Base-by-base conservation (phyloP, 2,329 filamentous ascomycete species). In the Aureobasidium namibiae region DNA sequence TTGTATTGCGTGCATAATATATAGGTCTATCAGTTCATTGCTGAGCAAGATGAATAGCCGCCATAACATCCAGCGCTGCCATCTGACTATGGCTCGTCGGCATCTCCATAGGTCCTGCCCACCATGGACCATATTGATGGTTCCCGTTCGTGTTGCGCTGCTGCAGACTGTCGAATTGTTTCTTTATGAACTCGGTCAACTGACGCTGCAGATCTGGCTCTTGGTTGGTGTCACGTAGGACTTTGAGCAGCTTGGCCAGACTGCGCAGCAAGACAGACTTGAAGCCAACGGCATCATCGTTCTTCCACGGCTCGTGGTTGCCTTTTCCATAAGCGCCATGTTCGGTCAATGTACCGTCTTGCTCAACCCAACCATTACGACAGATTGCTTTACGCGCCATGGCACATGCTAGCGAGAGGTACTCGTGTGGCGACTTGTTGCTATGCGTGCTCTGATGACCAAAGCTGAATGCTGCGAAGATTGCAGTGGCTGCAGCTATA, bases 91-190 rank as follows among this genome's bases (percentile, higher is more conserved):
- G 67, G 49, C 63, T 64, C 1, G 67, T 69, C 10, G 65, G 64
- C 41, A 46, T 58, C 33, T 67, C 67, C 38, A 65, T 65, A 13
- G 67, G 67, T 1, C 67, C 67, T 36, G 61, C 59, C 67, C 67
- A 69, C 67, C 67, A 69, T 13, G 67, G 67, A 11, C 67, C 67
- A 61, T 69, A 69, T 59, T 67, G 66, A 5, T 63, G 63, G 21
- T 61, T 66, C 1, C 67, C 65, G 39, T 69, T 67, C 13, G 66
- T 67, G 42, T 67, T 67, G 23, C 60, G 36, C 42, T 62, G 29
- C 38, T 61, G 56, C 52, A 66, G 62, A 23, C 61, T 65, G 18
- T 62, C 59, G 38, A 64, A 67, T 29, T 67, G 67, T 45, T 64
- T 63, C 34, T 64, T 62, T 24, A 68, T 59, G 34, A 68, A 68